These are phyloP conservation scores for Kodamaea nitidulidarum DNA, from an alignment of 805 yeast species.

Conservation along the genomic window DNA sequence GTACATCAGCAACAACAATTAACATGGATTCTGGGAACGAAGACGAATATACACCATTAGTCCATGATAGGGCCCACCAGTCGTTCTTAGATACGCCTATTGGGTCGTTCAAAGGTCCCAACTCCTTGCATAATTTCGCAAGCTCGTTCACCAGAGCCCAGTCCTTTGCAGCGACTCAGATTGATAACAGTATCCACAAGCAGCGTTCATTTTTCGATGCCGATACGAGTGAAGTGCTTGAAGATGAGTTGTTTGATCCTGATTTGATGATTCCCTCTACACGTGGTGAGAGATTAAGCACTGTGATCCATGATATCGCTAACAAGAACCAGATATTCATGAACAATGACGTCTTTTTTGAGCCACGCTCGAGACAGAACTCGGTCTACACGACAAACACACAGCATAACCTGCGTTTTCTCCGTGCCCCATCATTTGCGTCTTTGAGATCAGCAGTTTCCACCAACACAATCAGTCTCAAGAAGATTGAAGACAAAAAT, in stretches of 20 bases:
- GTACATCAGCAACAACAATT: neutral
- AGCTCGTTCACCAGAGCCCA: slow-evolving; percentile 39
- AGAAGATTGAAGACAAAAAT: slow-evolving; percentile 63
- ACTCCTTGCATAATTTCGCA: slow-evolving; percentile 38
- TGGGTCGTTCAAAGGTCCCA: slow-evolving; percentile 26
- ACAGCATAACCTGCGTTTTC: slow-evolving; percentile 20
- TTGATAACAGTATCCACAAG: slow-evolving; percentile 21
- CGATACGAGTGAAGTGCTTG: slow-evolving; percentile 11
- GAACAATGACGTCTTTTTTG: slow-evolving; percentile 30
- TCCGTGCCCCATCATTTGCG: slow-evolving; percentile 41
- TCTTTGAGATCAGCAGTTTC: slow-evolving; percentile 38
- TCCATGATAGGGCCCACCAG: slow-evolving; percentile 7
- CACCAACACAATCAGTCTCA: slow-evolving; percentile 42
- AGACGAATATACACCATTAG: slow-evolving; percentile 11
- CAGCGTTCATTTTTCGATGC: slow-evolving; percentile 15
- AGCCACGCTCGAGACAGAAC: slow-evolving; percentile 32
- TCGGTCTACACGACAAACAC: slow-evolving; percentile 15
- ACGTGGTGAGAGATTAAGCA: slow-evolving; percentile 61
- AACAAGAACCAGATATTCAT: slow-evolving; percentile 21
- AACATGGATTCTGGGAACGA: slow-evolving; percentile 5
- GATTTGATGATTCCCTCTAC: slow-evolving; percentile 48
- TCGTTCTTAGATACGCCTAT: slow-evolving; percentile 14
- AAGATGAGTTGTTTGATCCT: slow-evolving; percentile 48
- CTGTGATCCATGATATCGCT: slow-evolving; percentile 44
- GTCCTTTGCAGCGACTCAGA: slow-evolving; percentile 19